Percentiles rank a stretch among this genome's conserved stretches.
Evolutionary conservation across 805 yeast species (phyloP).

Genomic region (Suhomyces sp.): DNA sequence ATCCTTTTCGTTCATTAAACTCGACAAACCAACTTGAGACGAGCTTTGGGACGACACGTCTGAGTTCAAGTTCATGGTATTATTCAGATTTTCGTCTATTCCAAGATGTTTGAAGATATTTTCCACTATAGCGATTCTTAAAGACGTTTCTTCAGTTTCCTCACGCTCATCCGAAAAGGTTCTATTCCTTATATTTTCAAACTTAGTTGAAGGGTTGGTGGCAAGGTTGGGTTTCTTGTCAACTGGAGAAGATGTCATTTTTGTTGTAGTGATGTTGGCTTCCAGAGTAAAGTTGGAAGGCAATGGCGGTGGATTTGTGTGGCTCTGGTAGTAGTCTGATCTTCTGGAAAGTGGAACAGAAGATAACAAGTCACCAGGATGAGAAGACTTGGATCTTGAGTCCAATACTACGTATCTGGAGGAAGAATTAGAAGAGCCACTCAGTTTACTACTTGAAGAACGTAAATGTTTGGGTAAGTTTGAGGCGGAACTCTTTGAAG

Average conservation of each 20-base stretch:
- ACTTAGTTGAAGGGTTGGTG: background rate
- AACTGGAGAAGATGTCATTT: background rate
- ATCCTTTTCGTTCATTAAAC: conserved; percentile 15
- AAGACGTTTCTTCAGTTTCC: conserved; percentile 66
- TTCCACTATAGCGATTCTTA: conserved; percentile 65
- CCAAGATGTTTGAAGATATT: conserved; percentile 70
- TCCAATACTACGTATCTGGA: conserved; percentile 46
- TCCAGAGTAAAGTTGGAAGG: conserved; percentile 6
- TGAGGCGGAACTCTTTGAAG: background rate
- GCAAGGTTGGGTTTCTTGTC: background rate
- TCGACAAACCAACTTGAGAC: conserved; percentile 29
- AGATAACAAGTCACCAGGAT: conserved; percentile 84
- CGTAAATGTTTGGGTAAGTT: background rate
- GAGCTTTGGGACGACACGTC: conserved; percentile 23
- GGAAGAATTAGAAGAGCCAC: conserved; percentile 9
- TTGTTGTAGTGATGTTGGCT: conserved; percentile 2
- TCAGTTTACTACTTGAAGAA: background rate
- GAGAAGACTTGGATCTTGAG: conserved; percentile 52
- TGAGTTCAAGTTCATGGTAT: background rate
- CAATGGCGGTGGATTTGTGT: conserved; percentile 7
- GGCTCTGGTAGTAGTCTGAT: conserved; percentile 25
- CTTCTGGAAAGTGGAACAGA: conserved; percentile 67
- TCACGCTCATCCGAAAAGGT: conserved; percentile 55
- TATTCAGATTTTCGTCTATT: conserved; percentile 30
- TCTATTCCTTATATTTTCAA: conserved; percentile 23